These are phyloP conservation scores for Papiliotrema fonsecae DNA, from an alignment of 1,284 basidiomycete species.

Conservation along the genomic window DNA sequence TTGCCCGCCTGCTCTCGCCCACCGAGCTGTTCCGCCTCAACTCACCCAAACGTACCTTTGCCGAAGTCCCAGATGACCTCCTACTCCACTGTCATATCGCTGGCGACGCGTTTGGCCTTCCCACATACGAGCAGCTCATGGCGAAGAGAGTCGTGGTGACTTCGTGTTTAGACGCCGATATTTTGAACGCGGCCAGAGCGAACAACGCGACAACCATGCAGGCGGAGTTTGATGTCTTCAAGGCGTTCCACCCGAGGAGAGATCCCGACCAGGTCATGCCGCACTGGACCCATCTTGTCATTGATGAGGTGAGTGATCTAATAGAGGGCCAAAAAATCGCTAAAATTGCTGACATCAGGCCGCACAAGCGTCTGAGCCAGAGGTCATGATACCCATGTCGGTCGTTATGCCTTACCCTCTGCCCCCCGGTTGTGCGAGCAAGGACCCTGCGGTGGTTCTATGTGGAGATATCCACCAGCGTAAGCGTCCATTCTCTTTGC, in stretches of 20 bases:
- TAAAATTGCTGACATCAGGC: constrained; percentile 22
- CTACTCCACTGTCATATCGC: constrained; percentile 22
- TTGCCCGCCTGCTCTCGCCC: constrained; percentile 19
- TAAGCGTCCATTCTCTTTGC: constrained; percentile 1
- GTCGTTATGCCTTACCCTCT: constrained; percentile 30
- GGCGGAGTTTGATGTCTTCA: constrained; percentile 17
- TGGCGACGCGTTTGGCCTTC: constrained; percentile 28
- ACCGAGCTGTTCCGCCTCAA: constrained; percentile 38
- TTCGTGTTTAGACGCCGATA: constrained; percentile 37
- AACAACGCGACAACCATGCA: constrained; percentile 38
- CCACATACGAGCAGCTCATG: constrained; percentile 27
- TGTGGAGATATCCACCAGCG: constrained; percentile 46
- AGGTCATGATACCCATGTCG: constrained; percentile 38
- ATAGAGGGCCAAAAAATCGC: neutral
- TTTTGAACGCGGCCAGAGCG: constrained; percentile 31
- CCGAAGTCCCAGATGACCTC: constrained; percentile 37
- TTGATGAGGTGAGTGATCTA: constrained; percentile 47
- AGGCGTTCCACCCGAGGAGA: constrained; percentile 14
- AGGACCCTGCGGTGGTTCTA: constrained; percentile 31
- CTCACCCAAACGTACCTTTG: constrained; percentile 42
- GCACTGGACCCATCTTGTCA: constrained; percentile 46
- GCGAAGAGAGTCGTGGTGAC: constrained; percentile 40
- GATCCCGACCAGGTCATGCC: constrained; percentile 6
- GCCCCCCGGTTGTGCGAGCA: constrained; percentile 3
- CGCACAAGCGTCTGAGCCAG: constrained; percentile 47